These are phyloP conservation scores for Neurospora sp. DNA, from an alignment of 495 filamentous ascomycete genomes.

Conservation along the genomic window DNA sequence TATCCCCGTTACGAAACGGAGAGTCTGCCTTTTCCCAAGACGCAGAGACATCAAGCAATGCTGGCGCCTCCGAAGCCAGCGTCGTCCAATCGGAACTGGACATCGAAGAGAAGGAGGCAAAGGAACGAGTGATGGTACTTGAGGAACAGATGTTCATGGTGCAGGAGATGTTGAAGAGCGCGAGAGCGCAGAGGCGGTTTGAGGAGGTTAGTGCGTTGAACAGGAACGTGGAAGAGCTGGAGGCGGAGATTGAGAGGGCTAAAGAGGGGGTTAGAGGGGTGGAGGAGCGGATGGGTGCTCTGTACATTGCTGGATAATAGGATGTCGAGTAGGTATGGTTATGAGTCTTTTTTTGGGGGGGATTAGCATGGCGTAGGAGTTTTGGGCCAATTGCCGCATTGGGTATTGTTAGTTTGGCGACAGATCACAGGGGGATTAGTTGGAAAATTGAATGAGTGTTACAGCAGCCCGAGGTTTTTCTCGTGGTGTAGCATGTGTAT, in stretches of 20 bases:
- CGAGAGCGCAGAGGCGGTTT: conserved; percentile 70
- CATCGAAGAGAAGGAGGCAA: conserved; percentile 74
- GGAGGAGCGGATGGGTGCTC: conserved; percentile 41
- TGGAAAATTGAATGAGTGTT: background rate
- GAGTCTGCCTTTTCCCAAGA: conserved; percentile 33
- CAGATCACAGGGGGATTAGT: background rate
- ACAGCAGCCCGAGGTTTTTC: background rate
- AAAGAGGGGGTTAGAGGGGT: conserved; percentile 42
- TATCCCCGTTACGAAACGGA: conserved; percentile 33
- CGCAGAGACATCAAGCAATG: conserved; percentile 50
- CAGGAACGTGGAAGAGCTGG: conserved; percentile 75
- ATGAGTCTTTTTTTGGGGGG: background rate
- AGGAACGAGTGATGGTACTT: conserved; percentile 76
- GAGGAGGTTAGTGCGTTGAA: conserved; percentile 79
- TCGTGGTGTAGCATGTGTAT: background rate
- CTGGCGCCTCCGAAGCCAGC: conserved; percentile 41
- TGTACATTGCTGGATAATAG: conserved; percentile 24
- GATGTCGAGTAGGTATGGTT: background rate
- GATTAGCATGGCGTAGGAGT: background rate
- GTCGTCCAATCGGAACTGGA: conserved; percentile 65
- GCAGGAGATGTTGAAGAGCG: conserved; percentile 74
- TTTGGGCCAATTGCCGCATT: background rate
- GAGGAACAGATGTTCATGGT: conserved; percentile 95
- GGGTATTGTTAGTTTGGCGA: background rate
- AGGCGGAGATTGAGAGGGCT: conserved; percentile 66